Base-by-base conservation (phyloP, 495 filamentous ascomycete species). In the Astrothelium subdiscretum region DNA sequence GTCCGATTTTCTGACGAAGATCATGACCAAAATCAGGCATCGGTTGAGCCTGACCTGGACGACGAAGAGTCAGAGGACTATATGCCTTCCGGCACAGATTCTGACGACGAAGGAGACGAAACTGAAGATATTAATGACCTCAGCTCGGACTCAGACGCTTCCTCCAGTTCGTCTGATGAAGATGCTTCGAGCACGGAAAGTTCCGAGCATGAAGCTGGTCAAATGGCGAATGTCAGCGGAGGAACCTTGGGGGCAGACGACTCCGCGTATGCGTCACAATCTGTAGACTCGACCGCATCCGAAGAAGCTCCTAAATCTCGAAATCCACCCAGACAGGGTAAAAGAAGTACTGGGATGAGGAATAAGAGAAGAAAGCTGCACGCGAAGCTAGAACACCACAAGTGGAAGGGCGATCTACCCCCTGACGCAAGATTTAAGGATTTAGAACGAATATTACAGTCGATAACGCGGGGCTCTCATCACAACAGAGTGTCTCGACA, bases 71-170 rank as follows among this genome's bases (percentile, higher is more conserved):
- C 48, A 27, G 48, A 54, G 20, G 48, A 54, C 24, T 54, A 54
- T 29, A 29, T 26, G 22, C 48, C 48, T 54, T 54, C 48, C 20
- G 11, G 29, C 11, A 29, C 22, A 26, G 24, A 54, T 29, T 27
- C 24, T 29, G 48, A 54, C 24, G 31, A 32, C 12, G 57, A 59
- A 26, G 57, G 20, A 22, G n/a, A 54, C 48, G 48, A 59, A 31
- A 35, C 31, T 24, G 31, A 59, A 59, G 57, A 59, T 35, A 59
- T 11, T 15, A 22, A 59, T 35, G 31, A 32, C 12, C 5, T 26
- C 26, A 67, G 62, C 57, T 58, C 67, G 8, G 72, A 67, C 20
- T 54, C 48, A 8, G 48, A 54, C 15, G 15, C 35, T 6, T 8
- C 35, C 8, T 38, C 35, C 8, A 15, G 15, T 38, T 8, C 35